Evolutionary conservation across 2,329 filamentous ascomycete genomes (phyloP), one percentile per base, ranked within the genome.

Genomic region (Nannizzia gypsea): DNA sequence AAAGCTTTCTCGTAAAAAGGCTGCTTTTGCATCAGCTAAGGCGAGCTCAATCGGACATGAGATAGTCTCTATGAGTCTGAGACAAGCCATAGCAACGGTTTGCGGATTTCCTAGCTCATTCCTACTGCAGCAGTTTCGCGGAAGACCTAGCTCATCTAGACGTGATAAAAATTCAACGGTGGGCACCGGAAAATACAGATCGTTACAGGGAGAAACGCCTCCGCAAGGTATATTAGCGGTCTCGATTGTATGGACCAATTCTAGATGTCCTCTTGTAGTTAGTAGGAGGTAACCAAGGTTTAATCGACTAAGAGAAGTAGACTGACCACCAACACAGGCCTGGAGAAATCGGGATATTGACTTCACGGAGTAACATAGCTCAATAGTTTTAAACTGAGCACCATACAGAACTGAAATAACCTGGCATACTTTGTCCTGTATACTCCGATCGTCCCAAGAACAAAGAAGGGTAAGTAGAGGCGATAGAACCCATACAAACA

Each of bases 401-500:
- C 60, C 65, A 24, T 64, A 65, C 59, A 75, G 68, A 34, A 64
- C 71, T 64, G 64, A 69, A 56, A 65, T 77, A 64, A 67, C 71
- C 66, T 44, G 62, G 62, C 50, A 77, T 60, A 67, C 72, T 61
- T 72, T 70, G 24, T 74, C 66, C 56, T 74, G 73, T 8, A 82
- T 66, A 20, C 65, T 63, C 26, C 73, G 67, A 60, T 76, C 73
- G 38, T 73, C 72, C 60, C 73, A 72, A 57, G 71, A 69, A 48
- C 73, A 72, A 52, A 78, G 70, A 42, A 83, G 65, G 36, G 75
- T 72, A 56, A 83, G 68, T 34, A 84, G 67, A 57, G 77, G 79
- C 15, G 81, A 75, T 42, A 81, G 69, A 34, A 85, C 70, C 77
- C 79, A 81, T 24, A 81, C 70, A 62, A 80, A 75, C 24, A 85